These are phyloP conservation scores for Erucastrum elatum DNA, from an alignment of 345 rosid genomes.

Conservation along the genomic window DNA sequence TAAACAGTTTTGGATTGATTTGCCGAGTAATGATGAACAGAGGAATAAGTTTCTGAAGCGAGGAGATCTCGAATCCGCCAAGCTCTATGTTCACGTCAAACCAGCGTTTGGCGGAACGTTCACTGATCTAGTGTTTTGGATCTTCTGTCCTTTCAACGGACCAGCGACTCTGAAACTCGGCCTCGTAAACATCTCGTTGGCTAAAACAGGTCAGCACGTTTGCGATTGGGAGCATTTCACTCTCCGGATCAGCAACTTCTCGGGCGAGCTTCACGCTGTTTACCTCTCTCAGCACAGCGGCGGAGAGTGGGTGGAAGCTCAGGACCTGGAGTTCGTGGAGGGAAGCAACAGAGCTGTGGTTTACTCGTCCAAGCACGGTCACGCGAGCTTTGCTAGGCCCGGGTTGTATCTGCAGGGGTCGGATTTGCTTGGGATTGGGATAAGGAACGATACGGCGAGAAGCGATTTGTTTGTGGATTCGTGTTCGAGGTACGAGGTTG, in stretches of 20 bases:
- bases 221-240: conserved; percentile 98
- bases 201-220: conserved; percentile 75
- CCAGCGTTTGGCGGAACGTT: conserved; percentile 80
- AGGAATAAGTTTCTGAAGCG: conserved; percentile 39
- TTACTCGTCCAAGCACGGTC: conserved; percentile 73
- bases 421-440: conserved; percentile 58
- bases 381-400: conserved; percentile 70
- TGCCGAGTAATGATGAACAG: conserved; percentile 41
- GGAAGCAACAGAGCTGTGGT: conserved; percentile 64
- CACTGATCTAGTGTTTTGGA: conserved; percentile 82
- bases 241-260: conserved; percentile 77
- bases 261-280: conserved; percentile 65
- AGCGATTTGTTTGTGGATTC: conserved; percentile 62
- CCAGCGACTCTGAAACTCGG: conserved; percentile 78
- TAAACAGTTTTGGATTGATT: conserved; percentile 70
- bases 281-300: conserved; percentile 95
- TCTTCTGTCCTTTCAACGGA: conserved; percentile 90
- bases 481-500: conserved; percentile 57
- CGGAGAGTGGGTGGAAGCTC: conserved; percentile 79
- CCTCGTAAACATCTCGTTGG: conserved; percentile 42
- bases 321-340: conserved; percentile 58
- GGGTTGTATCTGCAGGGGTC: conserved; percentile 78
- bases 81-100: conserved; percentile 80
- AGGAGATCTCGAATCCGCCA: conserved; percentile 65
- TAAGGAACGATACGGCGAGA: conserved; percentile 65